Evolutionary conservation across 352 stramenopile genomes (phyloP).

Genomic region (Globisporangium heterothallicum): DNA sequence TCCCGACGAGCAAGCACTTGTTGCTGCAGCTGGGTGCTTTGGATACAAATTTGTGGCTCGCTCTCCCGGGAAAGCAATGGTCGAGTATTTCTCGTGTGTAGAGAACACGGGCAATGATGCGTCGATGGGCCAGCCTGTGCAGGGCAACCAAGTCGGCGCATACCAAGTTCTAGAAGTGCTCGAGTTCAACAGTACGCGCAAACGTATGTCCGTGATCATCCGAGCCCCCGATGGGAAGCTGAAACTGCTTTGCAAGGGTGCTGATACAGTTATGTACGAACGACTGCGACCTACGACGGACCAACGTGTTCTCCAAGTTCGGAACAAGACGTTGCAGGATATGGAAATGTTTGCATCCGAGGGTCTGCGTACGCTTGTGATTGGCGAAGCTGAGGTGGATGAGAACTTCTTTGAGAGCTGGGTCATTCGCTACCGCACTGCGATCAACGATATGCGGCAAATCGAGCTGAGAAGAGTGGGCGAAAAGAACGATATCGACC

Average conservation of each 20-base stretch:
- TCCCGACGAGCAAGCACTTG: conserved; percentile 87
- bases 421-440: conserved; percentile 60
- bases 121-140: conserved; percentile 22
- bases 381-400: conserved; percentile 64
- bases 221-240: conserved; percentile 41
- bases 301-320: conserved; percentile 36
- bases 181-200: conserved; percentile 93
- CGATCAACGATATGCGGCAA: conserved; percentile 84
- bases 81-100: conserved; percentile 68
- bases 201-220: conserved; percentile 94
- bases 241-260: conserved; percentile 84
- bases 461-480: conserved; percentile 73
- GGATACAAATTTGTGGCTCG: conserved; percentile 78
- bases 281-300: conserved; percentile 51
- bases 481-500: conserved; percentile 75
- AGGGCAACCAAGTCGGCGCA: conserved; percentile 22
- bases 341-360: conserved; percentile 88
- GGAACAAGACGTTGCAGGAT: conserved; percentile 69
- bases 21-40: conserved; percentile 77
- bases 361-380: conserved; percentile 87
- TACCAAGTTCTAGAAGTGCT: conserved; percentile 92
- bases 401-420: conserved; percentile 53
- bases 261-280: conserved; percentile 89
- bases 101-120: conserved; percentile 21
- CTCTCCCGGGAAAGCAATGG: conserved; percentile 60